Evolutionary conservation across 106 monocot species (phyloP).

Genomic region (Triglochin maritima): DNA sequence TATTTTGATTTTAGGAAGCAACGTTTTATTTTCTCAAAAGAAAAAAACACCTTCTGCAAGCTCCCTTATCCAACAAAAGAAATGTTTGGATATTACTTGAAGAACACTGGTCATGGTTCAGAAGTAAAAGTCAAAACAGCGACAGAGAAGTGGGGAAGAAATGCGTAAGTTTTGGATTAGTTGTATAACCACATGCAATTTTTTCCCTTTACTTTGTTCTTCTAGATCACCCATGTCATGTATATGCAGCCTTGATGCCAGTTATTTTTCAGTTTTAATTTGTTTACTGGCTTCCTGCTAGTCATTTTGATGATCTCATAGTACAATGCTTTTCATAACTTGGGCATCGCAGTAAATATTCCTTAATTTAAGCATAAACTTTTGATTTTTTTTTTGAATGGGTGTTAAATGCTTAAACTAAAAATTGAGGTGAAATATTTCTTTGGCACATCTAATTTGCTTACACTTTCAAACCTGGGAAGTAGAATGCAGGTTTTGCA

Average conservation of each 20-base stretch:
- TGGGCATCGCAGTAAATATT: too few relatives aligned
- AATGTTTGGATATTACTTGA: constrained; percentile 76
- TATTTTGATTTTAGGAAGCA: constrained; percentile 99
- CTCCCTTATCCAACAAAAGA: constrained; percentile 91
- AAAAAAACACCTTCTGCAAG: constrained; percentile 70
- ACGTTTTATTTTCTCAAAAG: constrained; percentile 56
- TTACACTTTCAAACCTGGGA: too few relatives aligned
- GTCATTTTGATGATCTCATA: too few relatives aligned
- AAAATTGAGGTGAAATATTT: too few relatives aligned
- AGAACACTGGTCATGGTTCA: constrained; percentile 79
- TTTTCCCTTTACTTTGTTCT: background rate
- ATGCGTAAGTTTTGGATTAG: constrained; percentile 44
- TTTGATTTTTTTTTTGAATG: too few relatives aligned
- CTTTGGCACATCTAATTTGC: too few relatives aligned
- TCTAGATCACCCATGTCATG: too few relatives aligned
- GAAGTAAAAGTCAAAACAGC: constrained; percentile 79
- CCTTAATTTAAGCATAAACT: too few relatives aligned
- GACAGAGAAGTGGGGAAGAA: constrained; percentile 91
- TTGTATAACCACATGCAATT: background rate
- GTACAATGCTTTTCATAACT: too few relatives aligned
- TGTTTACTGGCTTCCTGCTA: background rate
- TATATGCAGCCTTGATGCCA: too few relatives aligned
- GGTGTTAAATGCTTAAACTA: too few relatives aligned
- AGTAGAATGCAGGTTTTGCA: too few relatives aligned
- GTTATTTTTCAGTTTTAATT: background rate